Evolutionary conservation across 768 basidiomycete species (phyloP).

Genomic region (Krasilnikovozyma curviuscula): DNA sequence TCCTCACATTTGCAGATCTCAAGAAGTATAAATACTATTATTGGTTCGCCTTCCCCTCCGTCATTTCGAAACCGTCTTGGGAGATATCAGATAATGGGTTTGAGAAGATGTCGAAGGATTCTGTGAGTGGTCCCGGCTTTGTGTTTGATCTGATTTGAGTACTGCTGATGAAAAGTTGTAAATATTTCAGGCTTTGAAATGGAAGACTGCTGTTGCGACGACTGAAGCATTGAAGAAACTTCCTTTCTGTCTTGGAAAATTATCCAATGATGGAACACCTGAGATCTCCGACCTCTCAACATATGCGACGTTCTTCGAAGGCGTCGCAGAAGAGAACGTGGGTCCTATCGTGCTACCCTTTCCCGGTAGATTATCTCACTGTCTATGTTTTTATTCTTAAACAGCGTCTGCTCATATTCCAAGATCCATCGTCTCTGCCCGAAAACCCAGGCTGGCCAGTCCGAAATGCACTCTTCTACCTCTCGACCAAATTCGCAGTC

Average conservation of each 20-base stretch:
- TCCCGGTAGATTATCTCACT: neutral
- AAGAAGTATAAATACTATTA: conserved; percentile 97
- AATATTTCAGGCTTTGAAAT: no score
- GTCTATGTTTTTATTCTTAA: neutral
- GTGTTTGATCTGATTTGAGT: no score
- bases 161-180: no score
- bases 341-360: conserved; percentile 15
- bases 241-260: neutral
- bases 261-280: neutral
- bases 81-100: conserved; percentile 50
- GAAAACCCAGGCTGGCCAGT: conserved; percentile 77
- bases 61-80: conserved; percentile 78
- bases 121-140: neutral
- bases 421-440: conserved; percentile 66
- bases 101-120: conserved; percentile 19
- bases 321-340: conserved; percentile 31
- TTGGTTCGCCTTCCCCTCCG: conserved; percentile 94
- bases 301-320: conserved; percentile 40
- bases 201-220: no score
- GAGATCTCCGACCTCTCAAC: neutral
- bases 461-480: conserved; percentile 72
- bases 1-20: conserved; percentile 87
- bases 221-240: neutral
- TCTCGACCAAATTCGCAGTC: conserved; percentile 40
- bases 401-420: conserved; percentile 42